Conservation (phyloP, 2,329 filamentous ascomycete genomes). For the Xylariomycetidae sp. region DNA sequence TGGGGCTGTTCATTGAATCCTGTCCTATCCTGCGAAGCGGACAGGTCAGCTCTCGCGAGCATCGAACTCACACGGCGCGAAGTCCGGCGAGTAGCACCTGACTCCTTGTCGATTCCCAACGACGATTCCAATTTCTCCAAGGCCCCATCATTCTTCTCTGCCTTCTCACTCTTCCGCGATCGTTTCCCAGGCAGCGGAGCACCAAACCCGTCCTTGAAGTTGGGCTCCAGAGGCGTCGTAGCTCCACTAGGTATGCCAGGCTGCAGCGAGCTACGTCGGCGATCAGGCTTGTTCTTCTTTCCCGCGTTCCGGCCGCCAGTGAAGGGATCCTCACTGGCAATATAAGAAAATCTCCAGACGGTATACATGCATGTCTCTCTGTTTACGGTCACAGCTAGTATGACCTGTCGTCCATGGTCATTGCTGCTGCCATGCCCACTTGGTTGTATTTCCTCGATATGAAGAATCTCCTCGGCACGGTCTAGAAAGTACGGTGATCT, state of each 20-base stretch:
- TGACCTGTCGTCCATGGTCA: slow-evolving; percentile 47
- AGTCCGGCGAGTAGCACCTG: slow-evolving; percentile 51
- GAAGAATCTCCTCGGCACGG: slow-evolving; percentile 75
- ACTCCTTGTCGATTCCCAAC: slow-evolving; percentile 62
- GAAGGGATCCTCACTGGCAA: slow-evolving; percentile 60
- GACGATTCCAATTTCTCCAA: slow-evolving; percentile 63
- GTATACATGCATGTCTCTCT: slow-evolving; percentile 71
- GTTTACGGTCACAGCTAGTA: slow-evolving; percentile 78
- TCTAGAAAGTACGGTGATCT: slow-evolving; percentile 58
- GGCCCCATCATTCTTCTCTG: slow-evolving; percentile 40
- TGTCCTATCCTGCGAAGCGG: slow-evolving; percentile 74
- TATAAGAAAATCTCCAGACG: slow-evolving; percentile 78
- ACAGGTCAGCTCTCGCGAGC: slow-evolving; percentile 80
- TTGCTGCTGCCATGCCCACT: slow-evolving; percentile 34
- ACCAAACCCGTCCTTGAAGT: slow-evolving; percentile 74
- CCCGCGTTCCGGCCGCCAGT: slow-evolving; percentile 41
- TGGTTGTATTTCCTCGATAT: slow-evolving; percentile 66
- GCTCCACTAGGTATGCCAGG: slow-evolving; percentile 67
- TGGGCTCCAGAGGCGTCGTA: slow-evolving; percentile 69
- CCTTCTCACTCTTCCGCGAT: slow-evolving; percentile 45
- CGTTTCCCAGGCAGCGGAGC: slow-evolving; percentile 50
- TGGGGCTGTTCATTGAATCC: slow-evolving; percentile 67
- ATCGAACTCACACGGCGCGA: slow-evolving; percentile 86
- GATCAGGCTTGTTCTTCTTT: slow-evolving; percentile 40
- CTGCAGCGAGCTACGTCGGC: slow-evolving; percentile 62